Base-by-base conservation (phyloP, 257 asterid genomes). In the Scutellaria barbata region DNA sequence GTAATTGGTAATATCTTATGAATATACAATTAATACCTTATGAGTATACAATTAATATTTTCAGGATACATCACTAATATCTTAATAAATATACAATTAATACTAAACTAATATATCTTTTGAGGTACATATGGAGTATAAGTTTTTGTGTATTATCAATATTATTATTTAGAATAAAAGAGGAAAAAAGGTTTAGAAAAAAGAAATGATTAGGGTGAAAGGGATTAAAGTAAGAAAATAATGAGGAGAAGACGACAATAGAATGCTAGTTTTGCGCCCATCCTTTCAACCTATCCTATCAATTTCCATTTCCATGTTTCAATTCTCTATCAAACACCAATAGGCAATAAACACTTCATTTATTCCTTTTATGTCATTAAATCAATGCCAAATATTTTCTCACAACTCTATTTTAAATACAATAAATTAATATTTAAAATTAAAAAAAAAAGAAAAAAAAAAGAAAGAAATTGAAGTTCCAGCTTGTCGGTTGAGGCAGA, bases 181-280 rank as follows among this genome's bases (percentile, higher is more conserved):
- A 16, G 17, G 25, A 9, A 33, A 33, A 57, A 58, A 45, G 35
- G 17, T 8, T 7, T 17, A 37, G 73, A 40, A 39, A 72, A 35
- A 47, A 55, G 30, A 37, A 54, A 65, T 74, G 78, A 74, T 55
- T 13, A 22, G 55, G 71, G 57, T 63, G 55, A 41, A 53, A 46
- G 35, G 41, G 22, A 11, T 50, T 8, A 65, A 69, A 39, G 53
- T 7, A 55, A 55, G 12, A 68, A 69, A 70, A 76, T 76, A 69
- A 70, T 76, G 62, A 55, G 55, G 43, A 37, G 52, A 55, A 63
- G 68, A 63, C 68, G 71, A 76, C 75, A 67, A 74, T 54, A 59
- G 25, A 41, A n/a, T 59, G 59, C 70, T 59, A 40, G 48, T 20
- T 66, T 67, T 52, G 70, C 65, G 43, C 71, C 70, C 74, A 75